These are phyloP conservation scores for Blechomonas ayalai DNA, from an alignment of 208 protist species.

Conservation along the genomic window DNA sequence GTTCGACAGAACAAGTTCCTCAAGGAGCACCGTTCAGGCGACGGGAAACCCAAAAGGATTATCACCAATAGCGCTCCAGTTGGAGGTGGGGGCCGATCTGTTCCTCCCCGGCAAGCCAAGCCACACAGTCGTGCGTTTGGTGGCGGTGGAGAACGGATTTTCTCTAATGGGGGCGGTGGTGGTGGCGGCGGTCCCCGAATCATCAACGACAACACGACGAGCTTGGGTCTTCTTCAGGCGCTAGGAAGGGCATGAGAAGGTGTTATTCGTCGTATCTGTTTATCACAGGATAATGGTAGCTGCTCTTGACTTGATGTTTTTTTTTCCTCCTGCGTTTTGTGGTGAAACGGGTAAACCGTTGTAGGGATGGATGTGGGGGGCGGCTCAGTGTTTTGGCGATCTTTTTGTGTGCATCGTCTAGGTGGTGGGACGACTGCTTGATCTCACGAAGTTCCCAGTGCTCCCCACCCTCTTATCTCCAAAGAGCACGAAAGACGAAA, in stretches of 20 bases:
- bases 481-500: no score
- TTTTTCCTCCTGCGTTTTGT: no score
- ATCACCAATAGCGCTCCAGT: conserved; percentile 9
- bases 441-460: no score
- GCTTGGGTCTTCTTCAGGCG: conserved; percentile 80
- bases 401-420: no score
- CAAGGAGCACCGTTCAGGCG: conserved; percentile 30
- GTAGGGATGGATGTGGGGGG: no score
- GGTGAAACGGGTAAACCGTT: no score
- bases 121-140: conserved; percentile 21
- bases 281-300: conserved; percentile 1
- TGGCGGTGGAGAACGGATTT: conserved; percentile 1
- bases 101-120: no score
- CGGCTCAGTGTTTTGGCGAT: no score
- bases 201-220: conserved; percentile 77
- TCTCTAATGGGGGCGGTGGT: conserved; percentile 11
- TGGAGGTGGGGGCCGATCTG: conserved; percentile 29
- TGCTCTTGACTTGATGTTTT: background rate
- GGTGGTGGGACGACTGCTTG: no score
- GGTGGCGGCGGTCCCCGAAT: conserved; percentile 40
- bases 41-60: conserved; percentile 2
- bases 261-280: background rate
- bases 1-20: conserved; percentile 35
- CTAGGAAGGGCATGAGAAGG: conserved; percentile 55
- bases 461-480: no score